Percentiles rank a stretch among this genome's conserved stretches.
Evolutionary conservation across 257 asterid genomes (phyloP).

Genomic region (Solanum etuberosum): DNA sequence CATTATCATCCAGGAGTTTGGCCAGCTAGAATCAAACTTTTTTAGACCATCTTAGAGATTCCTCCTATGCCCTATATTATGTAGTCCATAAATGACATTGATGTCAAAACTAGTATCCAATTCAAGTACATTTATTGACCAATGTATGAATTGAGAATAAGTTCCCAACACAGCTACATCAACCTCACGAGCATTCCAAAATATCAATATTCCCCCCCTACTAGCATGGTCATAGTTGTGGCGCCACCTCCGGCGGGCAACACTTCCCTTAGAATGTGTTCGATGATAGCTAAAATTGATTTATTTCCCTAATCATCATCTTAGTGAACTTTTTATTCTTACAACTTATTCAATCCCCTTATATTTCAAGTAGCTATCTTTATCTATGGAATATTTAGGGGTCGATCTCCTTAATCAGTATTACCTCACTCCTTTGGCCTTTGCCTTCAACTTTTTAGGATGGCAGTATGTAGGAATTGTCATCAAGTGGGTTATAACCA

Average conservation of each 20-base stretch:
- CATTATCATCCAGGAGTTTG: background rate
- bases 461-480: background rate
- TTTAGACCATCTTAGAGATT: background rate
- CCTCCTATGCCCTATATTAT: background rate
- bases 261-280: background rate
- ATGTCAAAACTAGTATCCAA: background rate
- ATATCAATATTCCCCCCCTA: background rate
- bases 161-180: background rate
- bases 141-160: no score
- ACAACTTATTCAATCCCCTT: background rate
- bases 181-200: background rate
- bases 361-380: background rate
- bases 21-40: background rate
- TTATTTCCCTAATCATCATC: background rate
- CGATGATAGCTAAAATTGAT: background rate
- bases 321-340: background rate
- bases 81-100: background rate
- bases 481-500: background rate
- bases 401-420: background rate
- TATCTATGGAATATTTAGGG: background rate
- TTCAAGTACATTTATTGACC: background rate
- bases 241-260: background rate
- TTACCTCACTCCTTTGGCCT: background rate
- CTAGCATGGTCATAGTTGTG: background rate
- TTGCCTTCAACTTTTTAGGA: background rate